Percentiles rank a stretch among this genome's conserved stretches.
Evolutionary conservation across 306 rosid genomes (phyloP).

Genomic region (Purshia tridentata): DNA sequence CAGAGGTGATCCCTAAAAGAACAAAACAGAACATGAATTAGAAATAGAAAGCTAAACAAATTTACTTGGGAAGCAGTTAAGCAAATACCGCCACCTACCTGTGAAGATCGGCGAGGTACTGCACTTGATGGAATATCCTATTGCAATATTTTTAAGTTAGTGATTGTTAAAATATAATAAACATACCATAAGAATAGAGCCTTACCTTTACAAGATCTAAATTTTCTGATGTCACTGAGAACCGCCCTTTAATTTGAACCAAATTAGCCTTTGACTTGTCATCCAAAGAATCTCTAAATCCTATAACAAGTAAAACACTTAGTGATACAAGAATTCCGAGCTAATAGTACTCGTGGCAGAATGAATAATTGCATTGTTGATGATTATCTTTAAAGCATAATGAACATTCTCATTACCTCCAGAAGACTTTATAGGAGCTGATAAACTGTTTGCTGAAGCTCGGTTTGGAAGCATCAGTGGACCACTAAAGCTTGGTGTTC

Average conservation of each 20-base stretch:
- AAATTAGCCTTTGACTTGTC: conserved; percentile 91
- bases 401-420: conserved; percentile 66
- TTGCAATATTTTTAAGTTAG: conserved; percentile 48
- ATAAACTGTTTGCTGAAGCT: conserved; percentile 99
- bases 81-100: conserved; percentile 54
- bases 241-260: conserved; percentile 95
- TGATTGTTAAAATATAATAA: conserved; percentile 20
- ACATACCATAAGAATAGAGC: conserved; percentile 12
- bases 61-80: conserved; percentile 15
- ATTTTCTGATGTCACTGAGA: conserved; percentile 96
- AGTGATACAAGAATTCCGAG: conserved; percentile 23
- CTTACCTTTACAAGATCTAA: conserved; percentile 94
- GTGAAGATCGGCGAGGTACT: conserved; percentile 78
- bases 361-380: conserved; percentile 14
- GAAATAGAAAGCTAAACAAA: neutral
- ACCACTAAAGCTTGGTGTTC: conserved; percentile 93
- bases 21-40: conserved; percentile 34
- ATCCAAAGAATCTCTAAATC: conserved; percentile 88
- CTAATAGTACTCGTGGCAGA: conserved; percentile 7
- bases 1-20: conserved; percentile 71
- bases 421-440: conserved; percentile 96
- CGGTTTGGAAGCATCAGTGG: conserved; percentile 97
- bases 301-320: conserved; percentile 44
- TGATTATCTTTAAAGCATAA: conserved; percentile 9
- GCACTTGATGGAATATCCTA: conserved; percentile 95